Base-by-base conservation (phyloP, 805 yeast genomes). In the Myxozyma udenii region DNA sequence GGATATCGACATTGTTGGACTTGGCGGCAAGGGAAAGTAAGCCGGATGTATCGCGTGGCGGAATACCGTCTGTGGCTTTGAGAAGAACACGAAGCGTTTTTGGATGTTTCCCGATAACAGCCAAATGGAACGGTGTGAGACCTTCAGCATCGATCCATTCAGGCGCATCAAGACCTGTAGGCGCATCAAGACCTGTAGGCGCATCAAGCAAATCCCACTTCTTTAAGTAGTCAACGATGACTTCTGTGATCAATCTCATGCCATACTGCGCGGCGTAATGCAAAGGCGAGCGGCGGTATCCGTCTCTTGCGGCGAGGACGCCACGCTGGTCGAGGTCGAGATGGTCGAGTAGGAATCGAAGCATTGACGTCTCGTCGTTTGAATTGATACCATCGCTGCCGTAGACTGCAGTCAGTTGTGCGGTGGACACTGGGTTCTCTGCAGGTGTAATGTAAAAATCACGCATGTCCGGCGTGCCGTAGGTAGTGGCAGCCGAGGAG, bases 231-330 rank as follows among this genome's bases (percentile, higher is more conserved):
- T 74, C 74, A 14, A 89, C 70, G 28, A 90, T 73, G 23, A 80
- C 73, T 12, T 71, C 70, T 2, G 87, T 74, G 33, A 84, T 80
- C 46, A 78, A 79, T 51, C 78, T 79, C 50, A 90, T 73, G 0
- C 97, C 97, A 66, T 82, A 88, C 62, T 87, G 93, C 2, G 93
- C 83, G 18, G 95, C 83, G 66, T 90, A 90, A 69, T 91, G 97
- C 49, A 91, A 71, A 0, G 97, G 95, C 0, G 96, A 85, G 54
- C 96, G 77, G 55, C 75, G 75, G 64, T 87, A 86, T 52, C 78
- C 81, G 66, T 90, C 98, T 40, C 77, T 78, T 46, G 84, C 83
- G 42, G 83, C 69, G 21, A 90, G 71, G 2, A 78, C 75, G 22
- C 75, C 70, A 53, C 82, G 76, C 54, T 80, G 71, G 56, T 75